Conservation (phyloP, 1,284 basidiomycete species). For the Irpex lacteus region DNA sequence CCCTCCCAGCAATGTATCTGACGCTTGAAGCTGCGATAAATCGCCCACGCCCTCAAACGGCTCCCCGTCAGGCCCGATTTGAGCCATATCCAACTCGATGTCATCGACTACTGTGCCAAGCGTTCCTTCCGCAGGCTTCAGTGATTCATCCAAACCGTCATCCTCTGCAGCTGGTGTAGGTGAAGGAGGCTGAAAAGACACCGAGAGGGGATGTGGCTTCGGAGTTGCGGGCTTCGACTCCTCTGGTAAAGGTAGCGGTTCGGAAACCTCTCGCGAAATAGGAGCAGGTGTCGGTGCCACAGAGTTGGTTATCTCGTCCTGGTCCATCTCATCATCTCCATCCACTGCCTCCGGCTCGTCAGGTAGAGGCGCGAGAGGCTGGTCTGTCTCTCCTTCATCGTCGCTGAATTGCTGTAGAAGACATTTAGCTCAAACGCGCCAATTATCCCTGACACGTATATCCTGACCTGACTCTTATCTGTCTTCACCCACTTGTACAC, state of each 20-base stretch:
- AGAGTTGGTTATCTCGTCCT: conserved; percentile 61
- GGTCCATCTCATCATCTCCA: conserved; percentile 58
- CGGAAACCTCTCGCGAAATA: conserved; percentile 33
- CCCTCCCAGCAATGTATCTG: conserved; percentile 54
- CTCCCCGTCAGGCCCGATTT: conserved; percentile 62
- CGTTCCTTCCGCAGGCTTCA: conserved; percentile 19
- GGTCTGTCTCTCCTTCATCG: conserved; percentile 72
- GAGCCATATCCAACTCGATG: conserved; percentile 53
- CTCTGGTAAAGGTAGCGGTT: conserved; percentile 30
- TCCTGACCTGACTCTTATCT: conserved; percentile 63
- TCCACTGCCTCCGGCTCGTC: conserved; percentile 48
- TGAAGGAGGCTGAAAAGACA: conserved; percentile 38
- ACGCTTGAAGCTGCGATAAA: conserved; percentile 52
- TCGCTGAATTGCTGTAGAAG: conserved; percentile 70
- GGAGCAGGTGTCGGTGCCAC: conserved; percentile 34
- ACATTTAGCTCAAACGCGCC: not conserved
- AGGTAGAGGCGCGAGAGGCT: conserved; percentile 72
- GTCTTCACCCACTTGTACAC: conserved; percentile 74
- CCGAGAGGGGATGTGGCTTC: conserved; percentile 49
- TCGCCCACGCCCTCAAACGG: conserved; percentile 52
- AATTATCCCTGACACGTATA: not conserved
- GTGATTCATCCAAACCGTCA: conserved; percentile 26
- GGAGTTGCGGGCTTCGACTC: conserved; percentile 62
- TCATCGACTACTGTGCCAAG: conserved; percentile 18
- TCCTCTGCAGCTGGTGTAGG: conserved; percentile 22